These are phyloP conservation scores for Triglochin maritima DNA, from an alignment of 106 monocot genomes.

Conservation along the genomic window DNA sequence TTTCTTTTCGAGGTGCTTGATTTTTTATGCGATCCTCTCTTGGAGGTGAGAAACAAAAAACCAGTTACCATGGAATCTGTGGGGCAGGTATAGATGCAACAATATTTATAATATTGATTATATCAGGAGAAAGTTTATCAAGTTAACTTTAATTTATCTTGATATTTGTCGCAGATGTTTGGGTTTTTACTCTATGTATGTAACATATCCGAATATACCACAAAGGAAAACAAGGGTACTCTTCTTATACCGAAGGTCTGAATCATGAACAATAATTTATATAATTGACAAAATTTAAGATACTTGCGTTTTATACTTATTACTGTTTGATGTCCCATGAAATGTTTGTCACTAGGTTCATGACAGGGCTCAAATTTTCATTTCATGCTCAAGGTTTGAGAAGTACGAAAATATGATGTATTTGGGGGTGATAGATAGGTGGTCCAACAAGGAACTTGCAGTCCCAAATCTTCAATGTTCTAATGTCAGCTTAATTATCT, in stretches of 20 bases:
- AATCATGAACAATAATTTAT: background rate
- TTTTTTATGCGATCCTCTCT: conserved; percentile 26
- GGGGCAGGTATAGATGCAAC: conserved; percentile 52
- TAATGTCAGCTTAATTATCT: conserved; percentile 50
- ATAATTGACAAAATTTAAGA: too few relatives aligned
- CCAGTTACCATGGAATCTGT: conserved; percentile 75
- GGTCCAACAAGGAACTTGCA: conserved; percentile 58
- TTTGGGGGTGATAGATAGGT: conserved; percentile 77
- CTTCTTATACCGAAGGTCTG: conserved; percentile 85
- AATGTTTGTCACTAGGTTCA: conserved; percentile 43
- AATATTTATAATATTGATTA: background rate
- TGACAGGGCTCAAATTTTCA: conserved; percentile 97
- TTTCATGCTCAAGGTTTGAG: conserved; percentile 47
- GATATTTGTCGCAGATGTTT: conserved; percentile 52
- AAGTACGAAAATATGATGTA: conserved; percentile 25
- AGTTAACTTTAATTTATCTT: background rate
- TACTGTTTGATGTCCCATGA: too few relatives aligned
- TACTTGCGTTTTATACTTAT: too few relatives aligned
- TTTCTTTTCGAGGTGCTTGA: conserved; percentile 57
- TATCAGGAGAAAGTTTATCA: background rate
- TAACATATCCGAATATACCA: conserved; percentile 35
- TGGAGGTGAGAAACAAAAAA: conserved; percentile 35
- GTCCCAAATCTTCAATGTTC: conserved; percentile 64
- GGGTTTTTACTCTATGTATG: conserved; percentile 61
- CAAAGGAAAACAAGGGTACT: conserved; percentile 23